These are phyloP conservation scores for Pyricularia pennisetigena DNA, from an alignment of 2,329 filamentous ascomycete species.

Conservation along the genomic window DNA sequence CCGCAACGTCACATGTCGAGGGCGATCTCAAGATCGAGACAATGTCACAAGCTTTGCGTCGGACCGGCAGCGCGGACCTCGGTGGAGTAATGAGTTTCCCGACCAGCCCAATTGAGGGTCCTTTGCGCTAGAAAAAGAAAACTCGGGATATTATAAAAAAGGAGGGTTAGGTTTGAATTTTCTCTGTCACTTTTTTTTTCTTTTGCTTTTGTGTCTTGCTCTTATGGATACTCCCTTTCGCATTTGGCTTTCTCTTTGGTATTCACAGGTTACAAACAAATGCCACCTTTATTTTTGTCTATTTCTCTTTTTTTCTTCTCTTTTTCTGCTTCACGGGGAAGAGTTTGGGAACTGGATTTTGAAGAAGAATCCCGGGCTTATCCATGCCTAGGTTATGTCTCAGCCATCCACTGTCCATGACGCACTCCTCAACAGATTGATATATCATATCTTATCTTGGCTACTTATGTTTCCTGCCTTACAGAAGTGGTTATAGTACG, in stretches of 20 bases:
- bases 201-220: constrained; percentile 4
- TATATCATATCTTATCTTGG: background rate
- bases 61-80: constrained; percentile 77
- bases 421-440: background rate
- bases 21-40: constrained; percentile 84
- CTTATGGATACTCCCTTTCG: constrained; percentile 2
- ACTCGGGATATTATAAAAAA: background rate
- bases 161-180: background rate
- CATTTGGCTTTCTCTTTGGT: constrained; percentile 3
- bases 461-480: background rate
- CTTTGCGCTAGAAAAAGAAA: constrained; percentile 8
- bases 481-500: background rate
- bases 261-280: background rate
- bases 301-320: background rate
- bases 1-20: background rate
- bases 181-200: background rate
- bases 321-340: background rate
- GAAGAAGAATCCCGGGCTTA: background rate
- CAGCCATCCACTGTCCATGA: background rate
- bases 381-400: background rate
- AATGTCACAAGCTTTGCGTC: constrained; percentile 79
- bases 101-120: constrained; percentile 44
- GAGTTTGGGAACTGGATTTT: background rate
- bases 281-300: background rate
- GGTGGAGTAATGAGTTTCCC: constrained; percentile 44